These are phyloP conservation scores for Yamadazyma taylorii DNA, from an alignment of 1,139 yeast genomes.

Conservation along the genomic window DNA sequence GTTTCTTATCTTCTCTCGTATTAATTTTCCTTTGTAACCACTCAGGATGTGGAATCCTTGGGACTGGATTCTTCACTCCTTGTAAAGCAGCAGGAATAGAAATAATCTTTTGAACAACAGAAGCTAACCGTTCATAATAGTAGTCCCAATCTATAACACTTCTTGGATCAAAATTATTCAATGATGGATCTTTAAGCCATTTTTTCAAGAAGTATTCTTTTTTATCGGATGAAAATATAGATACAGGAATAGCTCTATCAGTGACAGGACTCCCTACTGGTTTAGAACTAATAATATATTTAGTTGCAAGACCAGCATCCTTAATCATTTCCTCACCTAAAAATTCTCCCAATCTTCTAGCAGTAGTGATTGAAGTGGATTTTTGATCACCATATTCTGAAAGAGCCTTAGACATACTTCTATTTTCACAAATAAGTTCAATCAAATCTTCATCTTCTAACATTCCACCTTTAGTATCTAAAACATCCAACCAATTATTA, in stretches of 20 bases:
- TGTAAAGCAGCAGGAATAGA: conserved; percentile 98
- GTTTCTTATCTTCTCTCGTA: conserved; percentile 60
- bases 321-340: conserved; percentile 97
- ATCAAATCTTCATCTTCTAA: conserved; percentile 93
- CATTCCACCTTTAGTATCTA: conserved; percentile 83
- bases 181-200: conserved; percentile 81
- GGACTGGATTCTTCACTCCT: conserved; percentile 88
- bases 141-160: conserved; percentile 91
- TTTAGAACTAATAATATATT: conserved; percentile 83
- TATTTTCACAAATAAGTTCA: conserved; percentile 92
- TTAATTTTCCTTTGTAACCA: conserved; percentile 77
- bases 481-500: conserved; percentile 91
- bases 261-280: conserved; percentile 91
- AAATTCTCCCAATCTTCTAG: conserved; percentile 88
- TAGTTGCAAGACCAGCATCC: conserved; percentile 94
- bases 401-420: conserved; percentile 90
- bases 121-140: conserved; percentile 86
- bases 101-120: conserved; percentile 91
- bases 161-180: conserved; percentile 86
- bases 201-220: conserved; percentile 71
- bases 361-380: conserved; percentile 95
- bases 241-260: conserved; percentile 95
- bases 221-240: conserved; percentile 81
- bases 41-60: conserved; percentile 90
- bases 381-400: conserved; percentile 89